These are phyloP conservation scores for Quercus berberidifolia DNA, from an alignment of 306 rosid species.

Conservation along the genomic window DNA sequence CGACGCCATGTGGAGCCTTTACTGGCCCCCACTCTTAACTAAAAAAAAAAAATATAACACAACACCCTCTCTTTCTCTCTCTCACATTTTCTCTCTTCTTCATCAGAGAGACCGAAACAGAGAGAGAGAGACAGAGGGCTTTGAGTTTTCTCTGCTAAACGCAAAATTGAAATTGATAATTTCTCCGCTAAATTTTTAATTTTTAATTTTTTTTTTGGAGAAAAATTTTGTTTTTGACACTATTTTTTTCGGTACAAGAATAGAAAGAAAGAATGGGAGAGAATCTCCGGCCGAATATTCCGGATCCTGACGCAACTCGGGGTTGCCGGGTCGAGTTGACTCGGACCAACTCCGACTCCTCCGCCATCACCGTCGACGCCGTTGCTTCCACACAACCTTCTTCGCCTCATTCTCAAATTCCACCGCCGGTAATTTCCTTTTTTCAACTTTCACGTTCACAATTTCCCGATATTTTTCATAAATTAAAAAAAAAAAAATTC, in stretches of 20 bases:
- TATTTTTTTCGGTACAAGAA: slow-evolving; percentile 6
- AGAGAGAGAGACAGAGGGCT: too few relatives aligned
- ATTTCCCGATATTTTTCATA: background rate
- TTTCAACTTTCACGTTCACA: too few relatives aligned
- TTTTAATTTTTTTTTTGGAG: too few relatives aligned
- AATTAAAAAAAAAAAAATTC: background rate
- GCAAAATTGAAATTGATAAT: background rate
- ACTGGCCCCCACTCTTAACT: slow-evolving; percentile 22
- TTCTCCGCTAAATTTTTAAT: slow-evolving; percentile 17
- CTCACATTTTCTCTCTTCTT: background rate
- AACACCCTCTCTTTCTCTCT: background rate
- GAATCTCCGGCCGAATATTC: slow-evolving; percentile 19
- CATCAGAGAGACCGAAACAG: background rate
- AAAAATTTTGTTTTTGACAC: background rate
- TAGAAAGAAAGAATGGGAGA: slow-evolving; percentile 29
- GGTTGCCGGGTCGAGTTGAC: slow-evolving; percentile 29
- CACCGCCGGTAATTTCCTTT: slow-evolving; percentile 36
- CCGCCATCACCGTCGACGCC: slow-evolving; percentile 39
- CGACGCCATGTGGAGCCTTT: slow-evolving; percentile 67
- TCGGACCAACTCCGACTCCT: slow-evolving; percentile 35
- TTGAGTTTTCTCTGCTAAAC: too few relatives aligned
- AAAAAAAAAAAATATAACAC: background rate
- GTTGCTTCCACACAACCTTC: slow-evolving; percentile 22
- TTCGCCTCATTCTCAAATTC: slow-evolving; percentile 21
- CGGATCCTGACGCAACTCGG: slow-evolving; percentile 37